A percentile compares a stretch with the other conserved stretches of the same genome.
Conservation (phyloP, 352 stramenopile species). For the Pythium pyrilobum region DNA sequence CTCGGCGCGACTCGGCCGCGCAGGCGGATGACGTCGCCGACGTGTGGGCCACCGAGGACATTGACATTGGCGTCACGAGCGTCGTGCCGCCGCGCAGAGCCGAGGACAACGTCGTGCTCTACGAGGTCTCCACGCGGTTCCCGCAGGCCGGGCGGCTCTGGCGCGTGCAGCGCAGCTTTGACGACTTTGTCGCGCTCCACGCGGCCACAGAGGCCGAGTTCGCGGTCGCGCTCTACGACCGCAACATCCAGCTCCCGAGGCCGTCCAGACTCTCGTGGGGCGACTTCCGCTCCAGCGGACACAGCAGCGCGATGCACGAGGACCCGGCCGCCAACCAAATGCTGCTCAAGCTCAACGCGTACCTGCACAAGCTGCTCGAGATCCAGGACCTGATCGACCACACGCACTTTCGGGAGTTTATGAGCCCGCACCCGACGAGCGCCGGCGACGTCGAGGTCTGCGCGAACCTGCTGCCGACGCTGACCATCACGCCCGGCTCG, state of each 20-base stretch:
- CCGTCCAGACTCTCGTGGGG: slow-evolving; percentile 32
- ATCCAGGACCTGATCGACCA: slow-evolving; percentile 41
- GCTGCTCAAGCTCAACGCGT: slow-evolving; percentile 47
- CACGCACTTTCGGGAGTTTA: slow-evolving; percentile 35
- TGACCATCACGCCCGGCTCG: slow-evolving; percentile 3
- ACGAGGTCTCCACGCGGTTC: slow-evolving; percentile 60
- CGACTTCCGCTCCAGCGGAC: slow-evolving; percentile 20
- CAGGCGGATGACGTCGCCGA: background rate
- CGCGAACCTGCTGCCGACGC: slow-evolving; percentile 7
- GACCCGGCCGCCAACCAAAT: slow-evolving; percentile 30
- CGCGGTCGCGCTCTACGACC: slow-evolving; percentile 24
- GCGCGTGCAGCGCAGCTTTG: slow-evolving; percentile 42
- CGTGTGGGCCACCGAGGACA: slow-evolving; percentile 34
- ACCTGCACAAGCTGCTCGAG: slow-evolving; percentile 58
- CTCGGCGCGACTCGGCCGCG: background rate
- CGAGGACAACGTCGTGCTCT: slow-evolving; percentile 23
- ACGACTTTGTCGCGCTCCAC: slow-evolving; percentile 50
- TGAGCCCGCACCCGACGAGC: slow-evolving; percentile 31
- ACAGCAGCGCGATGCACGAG: background rate
- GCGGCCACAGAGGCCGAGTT: slow-evolving; percentile 20
- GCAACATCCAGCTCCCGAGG: slow-evolving; percentile 40
- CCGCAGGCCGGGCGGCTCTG: slow-evolving; percentile 32
- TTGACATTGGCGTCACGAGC: slow-evolving; percentile 48
- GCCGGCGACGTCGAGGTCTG: slow-evolving; percentile 21
- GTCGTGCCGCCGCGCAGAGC: slow-evolving; percentile 4